Evolutionary conservation across 2,329 filamentous ascomycete species (phyloP).

Genomic region (Diplodia corticola): DNA sequence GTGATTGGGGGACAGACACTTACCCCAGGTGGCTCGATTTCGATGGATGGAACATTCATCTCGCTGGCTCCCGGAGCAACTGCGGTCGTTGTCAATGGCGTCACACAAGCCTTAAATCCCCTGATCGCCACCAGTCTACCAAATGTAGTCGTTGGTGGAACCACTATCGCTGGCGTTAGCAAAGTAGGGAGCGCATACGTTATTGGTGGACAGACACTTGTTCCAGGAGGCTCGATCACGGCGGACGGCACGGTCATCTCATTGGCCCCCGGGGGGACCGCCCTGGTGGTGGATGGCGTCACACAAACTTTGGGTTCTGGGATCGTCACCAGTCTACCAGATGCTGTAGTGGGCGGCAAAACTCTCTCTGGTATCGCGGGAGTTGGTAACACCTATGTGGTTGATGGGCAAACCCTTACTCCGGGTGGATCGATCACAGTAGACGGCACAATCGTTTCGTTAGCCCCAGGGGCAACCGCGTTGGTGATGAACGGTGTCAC

Average conservation of each 20-base stretch:
- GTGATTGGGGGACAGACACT: conserved; percentile 27
- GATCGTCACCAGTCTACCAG: conserved; percentile 32
- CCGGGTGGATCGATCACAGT: conserved; percentile 30
- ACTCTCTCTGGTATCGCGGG: conserved; percentile 25
- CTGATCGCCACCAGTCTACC: conserved; percentile 31
- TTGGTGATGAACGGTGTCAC: conserved; percentile 38
- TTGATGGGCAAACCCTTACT: conserved; percentile 32
- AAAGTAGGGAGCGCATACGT: conserved; percentile 34
- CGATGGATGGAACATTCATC: conserved; percentile 27
- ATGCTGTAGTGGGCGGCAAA: conserved; percentile 36
- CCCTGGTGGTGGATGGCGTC: conserved; percentile 35
- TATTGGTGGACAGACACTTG: conserved; percentile 32
- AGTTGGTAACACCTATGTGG: conserved; percentile 33
- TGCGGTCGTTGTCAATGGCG: conserved; percentile 36
- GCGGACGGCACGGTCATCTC: conserved; percentile 29
- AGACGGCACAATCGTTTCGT: conserved; percentile 29
- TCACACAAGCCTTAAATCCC: conserved; percentile 24
- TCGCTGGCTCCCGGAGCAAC: conserved; percentile 30
- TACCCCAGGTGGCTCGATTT: conserved; percentile 30
- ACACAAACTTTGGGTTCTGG: conserved; percentile 23
- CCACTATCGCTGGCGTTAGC: conserved; percentile 25
- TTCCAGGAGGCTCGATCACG: conserved; percentile 29
- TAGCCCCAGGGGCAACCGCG: conserved; percentile 29
- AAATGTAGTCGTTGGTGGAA: conserved; percentile 36
- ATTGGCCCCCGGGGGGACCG: conserved; percentile 29